Evolutionary conservation across 306 rosid genomes (phyloP), one percentile per base, ranked within the genome.

Genomic region (Quercus gilva): DNA sequence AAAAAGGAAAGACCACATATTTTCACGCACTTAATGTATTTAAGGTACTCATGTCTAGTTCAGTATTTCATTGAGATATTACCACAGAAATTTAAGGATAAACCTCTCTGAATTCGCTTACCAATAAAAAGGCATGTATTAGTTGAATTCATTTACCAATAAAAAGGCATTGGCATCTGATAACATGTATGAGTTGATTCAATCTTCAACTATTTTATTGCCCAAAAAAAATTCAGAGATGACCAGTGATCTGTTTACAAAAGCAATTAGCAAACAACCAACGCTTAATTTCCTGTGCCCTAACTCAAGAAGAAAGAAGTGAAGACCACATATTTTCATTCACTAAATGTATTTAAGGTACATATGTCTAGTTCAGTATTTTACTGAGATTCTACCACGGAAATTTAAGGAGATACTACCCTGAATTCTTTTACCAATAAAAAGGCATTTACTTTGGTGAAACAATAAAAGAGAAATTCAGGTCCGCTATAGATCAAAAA

Each of bases 381-480:
- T 41, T 41, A 65, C 49, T 25, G 29, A 28, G 45, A 65, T 55
- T n/a, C 28, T 25, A 58, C 59, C 33, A 35, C 31, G 17, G 20
- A 63, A 31, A 57, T 77, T 55, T 9, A 25, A 70, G 59, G 56
- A 59, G 21, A 78, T 23, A 74, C 73, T 52, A 41, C 28, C 78
- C 25, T 81, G 78, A 84, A 76, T 55, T 21, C 60, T 41, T 41
- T 31, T 31, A 26, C 78, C 70, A 45, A 55, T 56, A 72, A 67
- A 29, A 59, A n/a, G 28, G 25, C 26, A 76, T 14, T 28, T 63
- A 25, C 55, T 78, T 1, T 56, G 64, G 56, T 41, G 23, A 64
- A 69, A 20, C 28, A n/a, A 35, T 60, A 72, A n/a, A 68, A 70
- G 6, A 61, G 28, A 29, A 6, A 58, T 35, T 25, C 11, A 23